These are phyloP conservation scores for Coemansia sp. DNA, from an alignment of 192 early-diverging fungal genomes.

Conservation along the genomic window DNA sequence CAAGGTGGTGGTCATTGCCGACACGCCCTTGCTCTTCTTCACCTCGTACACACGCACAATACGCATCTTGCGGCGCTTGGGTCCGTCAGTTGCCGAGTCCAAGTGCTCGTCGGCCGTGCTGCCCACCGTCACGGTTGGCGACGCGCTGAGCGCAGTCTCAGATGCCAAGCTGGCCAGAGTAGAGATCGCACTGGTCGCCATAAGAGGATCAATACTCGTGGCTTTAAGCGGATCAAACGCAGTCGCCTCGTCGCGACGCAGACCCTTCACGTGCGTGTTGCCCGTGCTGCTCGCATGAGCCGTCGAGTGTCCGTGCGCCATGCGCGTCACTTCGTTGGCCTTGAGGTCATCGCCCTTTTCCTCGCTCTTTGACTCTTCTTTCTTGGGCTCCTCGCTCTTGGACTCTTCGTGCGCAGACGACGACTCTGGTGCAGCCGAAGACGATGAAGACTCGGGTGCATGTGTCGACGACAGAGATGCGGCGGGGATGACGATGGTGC, in stretches of 20 bases:
- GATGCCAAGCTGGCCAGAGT: conserved; percentile 12
- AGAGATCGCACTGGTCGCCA: not conserved
- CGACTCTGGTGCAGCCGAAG: not conserved
- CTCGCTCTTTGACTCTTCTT: not conserved
- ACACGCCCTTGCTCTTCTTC: conserved; percentile 49
- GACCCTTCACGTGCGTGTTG: conserved; percentile 22
- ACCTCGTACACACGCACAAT: conserved; percentile 52
- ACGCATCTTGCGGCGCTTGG: conserved; percentile 52
- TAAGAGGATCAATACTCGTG: not conserved
- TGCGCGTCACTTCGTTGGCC: conserved; percentile 33
- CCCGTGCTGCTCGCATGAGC: conserved; percentile 8
- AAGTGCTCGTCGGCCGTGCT: conserved; percentile 10
- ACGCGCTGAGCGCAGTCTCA: conserved; percentile 5
- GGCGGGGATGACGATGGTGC: conserved; percentile 40
- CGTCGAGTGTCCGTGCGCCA: conserved; percentile 28
- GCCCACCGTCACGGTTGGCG: conserved; percentile 28
- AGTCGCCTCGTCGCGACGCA: conserved; percentile 28
- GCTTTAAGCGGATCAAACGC: conserved; percentile 21
- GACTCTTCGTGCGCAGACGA: conserved; percentile 32
- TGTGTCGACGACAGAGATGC: conserved; percentile 21
- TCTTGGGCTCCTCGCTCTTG: conserved; percentile 9
- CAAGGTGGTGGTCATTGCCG: conserved; percentile 5
- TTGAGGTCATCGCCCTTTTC: conserved; percentile 29
- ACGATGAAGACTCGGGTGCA: not conserved
- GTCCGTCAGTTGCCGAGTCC: not conserved